Base-by-base conservation (phyloP, 371 early-diverging fungal genomes). In the Mortierella sp. region DNA sequence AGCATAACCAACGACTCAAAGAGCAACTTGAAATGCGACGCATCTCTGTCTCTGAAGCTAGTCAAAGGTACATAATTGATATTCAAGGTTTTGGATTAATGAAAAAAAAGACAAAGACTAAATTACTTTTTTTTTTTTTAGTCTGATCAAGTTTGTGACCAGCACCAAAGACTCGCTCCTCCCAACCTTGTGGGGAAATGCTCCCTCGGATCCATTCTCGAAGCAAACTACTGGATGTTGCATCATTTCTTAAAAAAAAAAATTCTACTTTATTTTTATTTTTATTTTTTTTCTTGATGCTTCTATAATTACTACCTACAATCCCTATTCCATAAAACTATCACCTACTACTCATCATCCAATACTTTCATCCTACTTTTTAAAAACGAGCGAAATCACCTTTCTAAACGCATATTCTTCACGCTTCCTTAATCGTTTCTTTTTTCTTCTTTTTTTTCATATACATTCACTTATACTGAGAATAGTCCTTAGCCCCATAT, bases 1-100 rank as follows among this genome's bases (percentile, higher is more conserved):
- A 96, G 76, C 86, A 90, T 72, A 96, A 93, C 81, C 85, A 85
- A 64, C 90, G 93, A n/a, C 80, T 96, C 65, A 87, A 87, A 63
- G 94, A 95, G 64, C 92, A 92, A 76, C 87, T 96, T 49, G 94
- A 96, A 72, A 85, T 94, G 63, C 89, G 91, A 29, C 87, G 96
- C 49, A 89, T 95, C 37, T 86, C 93, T 19, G 94, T 96, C 15
- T 93, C 94, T 37, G 93, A 94, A 80, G 95, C 96, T 53, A 86
- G 88, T 76, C 81, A 84, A 66, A 83, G 88, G 88, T 89, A 84
- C 22, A 5, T n/a, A 57, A 28, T 10, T n/a, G n/a, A n/a, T n/a
- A n/a, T n/a, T n/a, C n/a, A n/a, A n/a, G n/a, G n/a, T n/a, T n/a
- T n/a, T n/a, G n/a, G n/a, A n/a, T n/a, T 22, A 26, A 29, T 17